Conservation (phyloP, 352 stramenopile species). For the Lagenidium giganteum region DNA sequence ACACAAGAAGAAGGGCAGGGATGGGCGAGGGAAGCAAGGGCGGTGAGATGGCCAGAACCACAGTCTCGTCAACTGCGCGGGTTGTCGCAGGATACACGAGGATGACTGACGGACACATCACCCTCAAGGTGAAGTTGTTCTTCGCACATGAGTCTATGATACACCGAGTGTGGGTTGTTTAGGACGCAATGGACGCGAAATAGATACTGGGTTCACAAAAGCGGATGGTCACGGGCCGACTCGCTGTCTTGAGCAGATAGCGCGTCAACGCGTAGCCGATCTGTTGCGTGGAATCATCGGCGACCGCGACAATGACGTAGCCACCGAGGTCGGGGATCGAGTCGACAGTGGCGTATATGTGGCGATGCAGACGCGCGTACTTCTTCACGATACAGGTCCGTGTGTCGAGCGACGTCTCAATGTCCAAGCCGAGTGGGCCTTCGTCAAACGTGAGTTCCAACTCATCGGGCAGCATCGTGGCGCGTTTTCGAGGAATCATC, state of each 20-base stretch:
- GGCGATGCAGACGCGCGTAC: slow-evolving; percentile 24
- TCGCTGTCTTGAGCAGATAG: slow-evolving; percentile 66
- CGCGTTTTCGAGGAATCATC: slow-evolving; percentile 47
- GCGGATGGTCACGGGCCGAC: slow-evolving; percentile 56
- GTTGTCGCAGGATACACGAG: too few species aligned
- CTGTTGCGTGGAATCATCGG: slow-evolving; percentile 56
- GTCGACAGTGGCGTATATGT: slow-evolving; percentile 40
- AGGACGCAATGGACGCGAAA: slow-evolving; percentile 47
- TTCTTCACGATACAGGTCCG: slow-evolving; percentile 63
- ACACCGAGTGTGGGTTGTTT: too few species aligned
- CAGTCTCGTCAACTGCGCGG: neutral
- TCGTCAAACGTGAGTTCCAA: slow-evolving; percentile 64
- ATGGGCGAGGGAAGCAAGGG: too few species aligned
- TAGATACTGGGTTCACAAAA: slow-evolving; percentile 77
- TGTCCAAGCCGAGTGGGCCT: slow-evolving; percentile 50
- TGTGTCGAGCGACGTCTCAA: slow-evolving; percentile 74
- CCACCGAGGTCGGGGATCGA: slow-evolving; percentile 21
- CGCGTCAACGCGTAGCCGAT: slow-evolving; percentile 61
- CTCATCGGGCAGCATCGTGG: slow-evolving; percentile 39
- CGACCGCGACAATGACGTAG: slow-evolving; percentile 70
- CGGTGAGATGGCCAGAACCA: neutral
- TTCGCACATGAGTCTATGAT: too few species aligned
- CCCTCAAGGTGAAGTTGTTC: too few species aligned
- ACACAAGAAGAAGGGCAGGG: too few species aligned
- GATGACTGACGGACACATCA: too few species aligned